Evolutionary conservation across 306 rosid genomes (phyloP), one percentile per base, ranked within the genome.

Genomic region (Vicia sativa): DNA sequence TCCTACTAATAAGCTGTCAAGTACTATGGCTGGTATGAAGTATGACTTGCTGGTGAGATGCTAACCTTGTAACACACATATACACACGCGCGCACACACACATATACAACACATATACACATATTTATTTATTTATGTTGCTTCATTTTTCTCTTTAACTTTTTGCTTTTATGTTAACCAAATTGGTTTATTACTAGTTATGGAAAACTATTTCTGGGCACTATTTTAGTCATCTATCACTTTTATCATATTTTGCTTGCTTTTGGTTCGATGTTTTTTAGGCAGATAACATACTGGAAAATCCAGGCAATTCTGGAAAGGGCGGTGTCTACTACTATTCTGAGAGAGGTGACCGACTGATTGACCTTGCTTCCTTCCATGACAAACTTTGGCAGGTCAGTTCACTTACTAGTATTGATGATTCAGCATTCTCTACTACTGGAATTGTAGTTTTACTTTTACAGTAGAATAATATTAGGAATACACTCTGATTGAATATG

Each of bases 341-440:
- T 37, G 98, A 93, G 89, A 86, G 98, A 68, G 97, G 96, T 63
- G 98, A 93, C 73, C 85, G 98, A 50, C 79, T 93, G 42, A 90
- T 93, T 76, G 97, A 90, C 71, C 90, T 93, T 15, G 79, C 91
- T 44, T 83, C 97, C 43, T 86, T 90, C 74, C 85, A 89, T 50
- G 91, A 88, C 84, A 86, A 81, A 81, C 91, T 93, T 82, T 93
- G 96, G 98, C 98, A 86, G 98, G 98, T 88, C 39, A 21, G 81
- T 80, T 63, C 75, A 41, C 23, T 50, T 71, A n/a, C 45, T 49
- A 52, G 65, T 46, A 48, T 49, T 55, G 8, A 34, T 78, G 34
- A 50, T 56, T 38, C 45, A 64, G 62, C 54, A 29, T 61, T 56
- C 44, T 65, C 49, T 55, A 31, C 60, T 49, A 31, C 50, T 46